Evolutionary conservation across 768 basidiomycete genomes (phyloP).

Genomic region (Collybiopsis luxurians): DNA sequence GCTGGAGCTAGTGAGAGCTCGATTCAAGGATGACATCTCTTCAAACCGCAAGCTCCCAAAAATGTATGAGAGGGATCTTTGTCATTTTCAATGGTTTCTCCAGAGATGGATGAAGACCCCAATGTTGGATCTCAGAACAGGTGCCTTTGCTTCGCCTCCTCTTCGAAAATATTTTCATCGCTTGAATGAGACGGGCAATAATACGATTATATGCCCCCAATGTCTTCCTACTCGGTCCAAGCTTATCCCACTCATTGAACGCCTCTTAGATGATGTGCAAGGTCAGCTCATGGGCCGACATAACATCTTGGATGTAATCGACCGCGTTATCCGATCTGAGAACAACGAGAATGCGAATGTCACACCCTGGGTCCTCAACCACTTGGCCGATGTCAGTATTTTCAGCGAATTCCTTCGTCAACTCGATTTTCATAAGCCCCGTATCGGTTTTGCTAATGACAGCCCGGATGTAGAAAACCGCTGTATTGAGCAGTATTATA

Average conservation of each 20-base stretch:
- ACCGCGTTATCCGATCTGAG: not conserved
- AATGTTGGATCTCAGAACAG: not conserved
- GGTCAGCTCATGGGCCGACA: not conserved
- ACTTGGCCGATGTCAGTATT: not conserved
- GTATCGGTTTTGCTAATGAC: not conserved
- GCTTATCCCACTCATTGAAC: not conserved
- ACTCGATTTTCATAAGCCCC: not conserved
- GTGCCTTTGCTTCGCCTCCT: not conserved
- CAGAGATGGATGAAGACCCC: too few relatives aligned
- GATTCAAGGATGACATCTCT: too few relatives aligned
- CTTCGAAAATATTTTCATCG: not conserved
- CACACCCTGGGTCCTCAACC: not conserved
- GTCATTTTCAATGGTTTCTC: too few relatives aligned
- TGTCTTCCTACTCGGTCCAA: not conserved
- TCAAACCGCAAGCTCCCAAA: too few relatives aligned
- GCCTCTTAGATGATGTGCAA: not conserved
- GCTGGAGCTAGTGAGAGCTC: too few relatives aligned
- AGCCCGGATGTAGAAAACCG: not conserved
- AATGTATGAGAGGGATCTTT: too few relatives aligned
- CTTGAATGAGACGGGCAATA: not conserved
- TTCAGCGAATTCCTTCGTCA: not conserved
- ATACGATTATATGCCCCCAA: not conserved
- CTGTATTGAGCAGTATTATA: not conserved
- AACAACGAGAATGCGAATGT: not conserved
- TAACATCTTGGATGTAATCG: not conserved